Conservation (phyloP, 768 basidiomycete genomes). For the Lactarius vividus region DNA sequence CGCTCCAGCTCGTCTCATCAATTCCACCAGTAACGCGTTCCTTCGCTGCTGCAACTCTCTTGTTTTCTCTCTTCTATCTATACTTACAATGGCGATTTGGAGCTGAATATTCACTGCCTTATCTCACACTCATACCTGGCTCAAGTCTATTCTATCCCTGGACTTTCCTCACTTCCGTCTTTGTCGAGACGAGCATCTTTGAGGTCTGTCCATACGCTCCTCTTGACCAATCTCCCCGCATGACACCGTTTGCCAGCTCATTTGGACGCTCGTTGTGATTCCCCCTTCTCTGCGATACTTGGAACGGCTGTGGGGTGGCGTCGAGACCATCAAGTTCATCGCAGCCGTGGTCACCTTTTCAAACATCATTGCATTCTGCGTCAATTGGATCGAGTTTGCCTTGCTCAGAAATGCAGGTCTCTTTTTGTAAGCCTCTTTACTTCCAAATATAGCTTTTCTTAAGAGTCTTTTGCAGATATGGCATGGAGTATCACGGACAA, state of each 20-base stretch:
- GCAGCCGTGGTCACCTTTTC: conserved; percentile 71
- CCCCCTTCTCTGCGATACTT: conserved; percentile 86
- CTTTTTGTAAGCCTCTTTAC: conserved; percentile 64
- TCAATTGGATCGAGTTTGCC: conserved; percentile 86
- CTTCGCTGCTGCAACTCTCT: conserved; percentile 61
- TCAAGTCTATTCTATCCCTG: conserved; percentile 83
- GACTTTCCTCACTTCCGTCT: conserved; percentile 86
- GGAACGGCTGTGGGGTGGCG: conserved; percentile 90
- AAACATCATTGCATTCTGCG: conserved; percentile 84
- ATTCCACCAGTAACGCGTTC: conserved; percentile 77
- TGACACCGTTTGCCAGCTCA: conserved; percentile 50
- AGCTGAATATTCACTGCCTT: conserved; percentile 47
- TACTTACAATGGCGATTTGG: conserved; percentile 59
- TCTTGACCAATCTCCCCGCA: conserved; percentile 5
- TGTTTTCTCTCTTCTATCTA: conserved; percentile 56
- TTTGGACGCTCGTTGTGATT: conserved; percentile 71
- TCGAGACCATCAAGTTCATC: conserved; percentile 85
- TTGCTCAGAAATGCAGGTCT: conserved; percentile 66
- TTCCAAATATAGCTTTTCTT: conserved; percentile 13
- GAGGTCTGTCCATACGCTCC: conserved; percentile 59
- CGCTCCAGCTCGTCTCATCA: conserved; percentile 62
- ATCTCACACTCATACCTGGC: conserved; percentile 80
- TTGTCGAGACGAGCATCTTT: conserved; percentile 79
- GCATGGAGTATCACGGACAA: conserved; percentile 88
- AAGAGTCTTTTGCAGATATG: conserved; percentile 53